These are phyloP conservation scores for Luzula sylvatica DNA, from an alignment of 176 grass and related monocot genomes.

Conservation along the genomic window DNA sequence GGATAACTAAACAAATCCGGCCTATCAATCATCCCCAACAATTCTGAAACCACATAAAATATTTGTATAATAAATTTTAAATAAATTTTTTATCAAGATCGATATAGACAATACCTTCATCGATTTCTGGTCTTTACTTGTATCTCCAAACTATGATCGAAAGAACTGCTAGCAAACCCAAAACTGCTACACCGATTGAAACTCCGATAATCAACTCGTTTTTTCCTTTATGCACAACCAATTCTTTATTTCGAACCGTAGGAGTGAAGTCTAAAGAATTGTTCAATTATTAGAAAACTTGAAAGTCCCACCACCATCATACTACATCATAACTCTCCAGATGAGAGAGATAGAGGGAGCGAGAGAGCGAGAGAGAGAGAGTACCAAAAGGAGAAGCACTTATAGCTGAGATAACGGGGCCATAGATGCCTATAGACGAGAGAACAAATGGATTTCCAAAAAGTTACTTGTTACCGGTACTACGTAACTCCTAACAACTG, in stretches of 20 bases:
- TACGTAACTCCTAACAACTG: constrained; percentile 7
- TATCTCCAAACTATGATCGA: background rate
- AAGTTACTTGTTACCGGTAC: constrained; percentile 28
- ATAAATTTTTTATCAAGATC: too few relatives aligned
- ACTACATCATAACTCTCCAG: background rate
- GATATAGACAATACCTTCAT: constrained; percentile 1
- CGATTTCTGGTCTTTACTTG: background rate
- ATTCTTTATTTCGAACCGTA: background rate
- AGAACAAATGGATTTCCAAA: constrained; percentile 33
- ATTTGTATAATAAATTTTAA: too few relatives aligned
- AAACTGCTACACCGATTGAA: background rate
- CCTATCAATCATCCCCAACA: constrained; percentile 13
- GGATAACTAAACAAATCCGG: constrained; percentile 20
- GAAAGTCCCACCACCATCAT: background rate
- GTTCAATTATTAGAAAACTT: background rate
- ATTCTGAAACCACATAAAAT: constrained; percentile 8
- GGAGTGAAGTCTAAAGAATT: background rate
- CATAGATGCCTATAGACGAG: constrained; percentile 14
- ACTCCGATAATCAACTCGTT: constrained; percentile 17
- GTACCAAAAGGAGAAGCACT: constrained; percentile 22
- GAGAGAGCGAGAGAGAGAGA: background rate
- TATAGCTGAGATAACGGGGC: constrained; percentile 24
- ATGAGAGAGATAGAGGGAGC: background rate
- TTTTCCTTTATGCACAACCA: background rate
- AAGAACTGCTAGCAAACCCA: constrained; percentile 4